These are phyloP conservation scores for Mortierella sp. DNA, from an alignment of 371 early-diverging fungal species.

Conservation along the genomic window DNA sequence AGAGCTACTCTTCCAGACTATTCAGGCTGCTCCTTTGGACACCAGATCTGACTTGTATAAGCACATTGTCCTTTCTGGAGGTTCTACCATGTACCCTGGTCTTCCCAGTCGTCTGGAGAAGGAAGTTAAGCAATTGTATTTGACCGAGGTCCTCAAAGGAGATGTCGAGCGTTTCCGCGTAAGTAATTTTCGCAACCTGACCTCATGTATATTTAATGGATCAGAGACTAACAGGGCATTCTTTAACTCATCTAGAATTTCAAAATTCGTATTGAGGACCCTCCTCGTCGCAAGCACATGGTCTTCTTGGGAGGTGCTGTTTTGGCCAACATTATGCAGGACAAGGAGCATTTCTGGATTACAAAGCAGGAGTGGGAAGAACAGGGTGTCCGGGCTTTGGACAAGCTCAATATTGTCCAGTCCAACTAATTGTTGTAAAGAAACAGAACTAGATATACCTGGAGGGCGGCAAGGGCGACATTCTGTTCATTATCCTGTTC, in stretches of 20 bases:
- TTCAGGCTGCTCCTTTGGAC: slow-evolving; percentile 94
- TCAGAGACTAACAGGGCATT: not conserved
- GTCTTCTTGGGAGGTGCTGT: slow-evolving; percentile 99
- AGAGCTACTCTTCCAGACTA: slow-evolving; percentile 93
- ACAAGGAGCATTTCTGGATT: slow-evolving; percentile 94
- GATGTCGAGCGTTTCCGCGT: slow-evolving; percentile 87
- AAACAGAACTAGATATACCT: slow-evolving; percentile 14
- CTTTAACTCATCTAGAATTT: slow-evolving; percentile 77
- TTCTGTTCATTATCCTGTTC: not conserved
- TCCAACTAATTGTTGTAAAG: slow-evolving; percentile 17
- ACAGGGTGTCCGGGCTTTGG: slow-evolving; percentile 86
- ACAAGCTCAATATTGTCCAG: slow-evolving; percentile 67
- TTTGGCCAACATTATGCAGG: slow-evolving; percentile 95
- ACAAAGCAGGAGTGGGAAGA: slow-evolving; percentile 96
- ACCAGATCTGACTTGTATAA: slow-evolving; percentile 95
- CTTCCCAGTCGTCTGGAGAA: slow-evolving; percentile 96
- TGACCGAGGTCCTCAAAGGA: slow-evolving; percentile 87
- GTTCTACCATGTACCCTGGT: slow-evolving; percentile 98
- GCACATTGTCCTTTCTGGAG: slow-evolving; percentile 97
- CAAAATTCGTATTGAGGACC: slow-evolving; percentile 97
- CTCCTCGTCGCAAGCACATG: slow-evolving; percentile 98
- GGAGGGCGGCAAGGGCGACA: not conserved
- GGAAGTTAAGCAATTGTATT: slow-evolving; percentile 97
- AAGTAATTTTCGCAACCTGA: slow-evolving; percentile 49
- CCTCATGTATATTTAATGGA: not conserved